Base-by-base conservation (phyloP, 768 basidiomycete species). In the Termitomyces sp. region DNA sequence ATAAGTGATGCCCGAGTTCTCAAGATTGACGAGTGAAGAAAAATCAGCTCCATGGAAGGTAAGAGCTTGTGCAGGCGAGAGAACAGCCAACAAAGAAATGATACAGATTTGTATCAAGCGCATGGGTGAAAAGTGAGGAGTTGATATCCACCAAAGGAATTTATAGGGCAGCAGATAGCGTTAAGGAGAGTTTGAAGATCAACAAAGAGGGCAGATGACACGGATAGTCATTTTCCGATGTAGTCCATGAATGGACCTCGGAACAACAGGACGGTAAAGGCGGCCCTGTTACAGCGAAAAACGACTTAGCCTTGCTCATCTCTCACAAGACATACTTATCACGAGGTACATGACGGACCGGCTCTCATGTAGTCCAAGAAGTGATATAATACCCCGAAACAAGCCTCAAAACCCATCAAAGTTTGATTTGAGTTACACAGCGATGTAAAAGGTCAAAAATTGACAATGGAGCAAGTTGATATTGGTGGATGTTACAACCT, bases 31-130 rank as follows among this genome's bases (percentile, higher is more conserved):
- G 22, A 86, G 65, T 2, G 81, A 83, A 26, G 81, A 82, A 61
- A 84, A 78, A 65, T 85, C 84, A 13, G 82, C 83, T 37, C 79
- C 82, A 36, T 73, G 75, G 67, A 77, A 84, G 13, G 72, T 73
- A 51, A 84, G 73, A 13, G 76, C 77, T 49, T 68, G 59, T 42
- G 58, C 65, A 22, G 65, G 61, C 37, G 62, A 29, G 58, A 68
- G n/a, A 56, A 68, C 45, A 48, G 67, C 57, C 62, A 61, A 37
- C 51, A 61, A 29, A 65, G 55, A 54, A 51, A 61, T 46, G 34
- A 63, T 31, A 51, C 66, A 53, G 33, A 68, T 29, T 16, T 55
- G 48, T 20, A 66, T 57, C 53, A 68, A 60, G 41, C 67, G 67
- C 71, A 72, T 72, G 12, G n/a, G 20, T 42, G 51, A 52, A 28